Base-by-base conservation (phyloP, 306 rosid species). In the Macrotyloma uniflorum region DNA sequence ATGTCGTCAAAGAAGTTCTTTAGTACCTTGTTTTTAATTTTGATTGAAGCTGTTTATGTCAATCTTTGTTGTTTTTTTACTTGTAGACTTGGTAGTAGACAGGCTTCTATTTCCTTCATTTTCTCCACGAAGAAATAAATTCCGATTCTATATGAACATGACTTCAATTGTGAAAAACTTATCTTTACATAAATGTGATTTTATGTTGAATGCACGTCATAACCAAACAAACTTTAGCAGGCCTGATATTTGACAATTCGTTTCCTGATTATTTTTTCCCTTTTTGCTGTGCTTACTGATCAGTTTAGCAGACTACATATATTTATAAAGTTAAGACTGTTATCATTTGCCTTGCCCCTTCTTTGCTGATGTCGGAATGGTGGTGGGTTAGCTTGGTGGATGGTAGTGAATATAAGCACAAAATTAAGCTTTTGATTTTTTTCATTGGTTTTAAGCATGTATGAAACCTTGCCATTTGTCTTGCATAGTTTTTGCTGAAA, bases 391-490 rank as follows among this genome's bases (percentile, higher is more conserved):
- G 42, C 42, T 51, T 71, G 22, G 47, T 19, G 3, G 14, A 53
- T 8, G 12, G n/a, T n/a, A 47, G 47, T 16, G 19, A 51, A 49
- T 49, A 70, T 30, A 32, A 70, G 47, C 30, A 30, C 75, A 50
- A 70, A 50, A 67, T 46, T 16, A 46, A 68, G 58, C 74, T 30
- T 46, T 16, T 69, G 26, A 46, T 68, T 66, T 32, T 14, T 66
- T 40, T 65, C 10, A 3, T 66, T 5, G 53, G 51, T 13, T 66
- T 36, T 22, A 66, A 40, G 16, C 77, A 23, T 72, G 55, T 36
- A 72, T 33, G 67, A 38, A 53, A 40, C 45, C 16, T 30, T 46
- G 24, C 30, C 33, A 20, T 13, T 6, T 65, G 42, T 36, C 20
- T 50, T 50, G 36, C 9, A 6, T 51, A 23, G 3, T 8, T 75